These are phyloP conservation scores for Pythium utonaiense DNA, from an alignment of 352 stramenopile species.

Conservation along the genomic window DNA sequence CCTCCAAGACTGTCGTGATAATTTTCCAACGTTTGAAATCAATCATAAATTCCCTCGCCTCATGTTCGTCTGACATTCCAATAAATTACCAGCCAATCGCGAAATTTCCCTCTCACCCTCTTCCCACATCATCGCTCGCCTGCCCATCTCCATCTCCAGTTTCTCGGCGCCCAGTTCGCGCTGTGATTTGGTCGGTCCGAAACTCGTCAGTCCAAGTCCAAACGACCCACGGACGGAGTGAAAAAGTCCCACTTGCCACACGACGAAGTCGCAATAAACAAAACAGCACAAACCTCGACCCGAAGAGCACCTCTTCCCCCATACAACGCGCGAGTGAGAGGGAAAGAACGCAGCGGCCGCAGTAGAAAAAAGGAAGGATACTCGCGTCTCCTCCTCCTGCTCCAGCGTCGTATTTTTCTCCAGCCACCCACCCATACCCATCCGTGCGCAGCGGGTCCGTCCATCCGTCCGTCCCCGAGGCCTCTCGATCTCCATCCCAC, in stretches of 20 bases:
- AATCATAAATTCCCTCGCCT: neutral
- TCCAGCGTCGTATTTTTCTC: neutral
- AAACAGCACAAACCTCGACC: neutral
- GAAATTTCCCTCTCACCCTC: neutral
- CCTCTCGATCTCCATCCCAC: neutral
- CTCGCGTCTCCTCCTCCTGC: neutral
- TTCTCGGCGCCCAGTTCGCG: slow-evolving; percentile 10
- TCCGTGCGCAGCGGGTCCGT: neutral
- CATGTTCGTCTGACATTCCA: neutral
- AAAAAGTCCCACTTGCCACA: neutral
- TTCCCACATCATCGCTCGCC: neutral
- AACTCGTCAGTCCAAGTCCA: neutral
- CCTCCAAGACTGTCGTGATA: neutral
- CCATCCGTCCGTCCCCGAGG: too few relatives aligned
- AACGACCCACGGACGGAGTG: neutral
- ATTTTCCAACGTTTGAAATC: neutral
- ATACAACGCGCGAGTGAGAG: neutral
- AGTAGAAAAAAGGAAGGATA: neutral
- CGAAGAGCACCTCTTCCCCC: neutral
- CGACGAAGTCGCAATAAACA: neutral
- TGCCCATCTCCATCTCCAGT: slow-evolving; percentile 1
- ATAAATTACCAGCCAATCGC: neutral
- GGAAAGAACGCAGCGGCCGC: neutral
- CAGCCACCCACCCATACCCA: neutral
- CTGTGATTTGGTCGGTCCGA: neutral